These are phyloP conservation scores for Metschnikowia proteae DNA, from an alignment of 805 yeast genomes.

Conservation along the genomic window DNA sequence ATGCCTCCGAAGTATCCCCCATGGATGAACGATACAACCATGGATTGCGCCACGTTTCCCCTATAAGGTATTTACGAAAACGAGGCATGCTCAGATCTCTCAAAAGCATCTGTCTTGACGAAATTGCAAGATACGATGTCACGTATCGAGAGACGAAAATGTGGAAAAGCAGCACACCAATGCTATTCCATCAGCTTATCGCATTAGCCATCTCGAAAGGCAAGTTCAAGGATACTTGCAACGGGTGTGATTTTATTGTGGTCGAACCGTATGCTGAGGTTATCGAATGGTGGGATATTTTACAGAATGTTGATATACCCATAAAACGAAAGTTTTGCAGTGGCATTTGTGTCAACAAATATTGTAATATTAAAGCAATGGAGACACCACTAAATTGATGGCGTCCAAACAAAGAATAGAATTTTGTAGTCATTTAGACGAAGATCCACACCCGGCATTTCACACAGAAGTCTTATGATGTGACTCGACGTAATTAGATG, in stretches of 20 bases:
- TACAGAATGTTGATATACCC: slow-evolving; percentile 48
- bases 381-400: neutral
- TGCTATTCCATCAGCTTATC: slow-evolving; percentile 42
- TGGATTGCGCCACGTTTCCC: slow-evolving; percentile 20
- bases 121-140: slow-evolving; percentile 49
- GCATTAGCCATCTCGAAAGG: slow-evolving; percentile 53
- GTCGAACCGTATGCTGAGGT: slow-evolving; percentile 58
- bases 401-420: neutral
- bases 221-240: slow-evolving; percentile 49
- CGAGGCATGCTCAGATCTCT: slow-evolving; percentile 41
- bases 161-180: slow-evolving; percentile 52
- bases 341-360: slow-evolving; percentile 41
- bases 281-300: slow-evolving; percentile 65
- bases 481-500: slow-evolving; percentile 28
- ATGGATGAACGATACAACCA: neutral
- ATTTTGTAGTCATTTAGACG: neutral
- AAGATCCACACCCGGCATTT: neutral
- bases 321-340: slow-evolving; percentile 54
- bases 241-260: slow-evolving; percentile 44
- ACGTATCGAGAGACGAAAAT: slow-evolving; percentile 50
- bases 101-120: slow-evolving; percentile 45
- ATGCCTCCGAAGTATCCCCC: slow-evolving; percentile 19
- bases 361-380: slow-evolving; percentile 8
- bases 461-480: neutral
- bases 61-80: slow-evolving; percentile 22